phyloP scores from a whole-genome alignment of 257 asterid species.

The Cinchona pubescens region DNA sequence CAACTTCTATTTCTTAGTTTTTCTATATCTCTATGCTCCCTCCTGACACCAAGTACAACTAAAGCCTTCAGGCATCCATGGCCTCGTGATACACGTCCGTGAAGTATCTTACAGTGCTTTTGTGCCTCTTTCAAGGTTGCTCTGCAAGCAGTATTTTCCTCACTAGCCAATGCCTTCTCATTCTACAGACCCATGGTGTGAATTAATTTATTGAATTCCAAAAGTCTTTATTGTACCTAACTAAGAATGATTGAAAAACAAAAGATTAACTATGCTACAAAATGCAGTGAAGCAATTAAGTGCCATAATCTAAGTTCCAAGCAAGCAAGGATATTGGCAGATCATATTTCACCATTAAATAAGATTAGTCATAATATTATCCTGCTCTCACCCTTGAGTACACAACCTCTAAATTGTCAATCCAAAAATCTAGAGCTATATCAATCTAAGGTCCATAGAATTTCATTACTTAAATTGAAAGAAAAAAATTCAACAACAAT shows the following conservation, averaged over 20 bases:
- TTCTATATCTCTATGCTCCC: slow-evolving; percentile 11
- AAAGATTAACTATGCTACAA: background rate
- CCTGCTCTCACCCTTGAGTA: background rate
- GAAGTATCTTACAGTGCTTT: slow-evolving; percentile 27
- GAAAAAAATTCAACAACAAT: too few species aligned
- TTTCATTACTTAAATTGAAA: background rate
- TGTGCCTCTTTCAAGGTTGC: slow-evolving; percentile 25
- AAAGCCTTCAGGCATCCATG: slow-evolving; percentile 20
- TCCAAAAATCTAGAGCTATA: too few species aligned
- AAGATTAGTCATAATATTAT: background rate
- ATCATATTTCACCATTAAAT: background rate
- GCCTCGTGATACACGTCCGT: slow-evolving; percentile 22
- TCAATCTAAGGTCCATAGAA: background rate
- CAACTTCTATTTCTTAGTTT: slow-evolving; percentile 9
- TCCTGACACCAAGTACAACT: slow-evolving; percentile 15
- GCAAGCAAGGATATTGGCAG: background rate
- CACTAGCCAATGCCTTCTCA: slow-evolving; percentile 20
- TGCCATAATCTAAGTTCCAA: background rate
- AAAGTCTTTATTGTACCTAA: too few species aligned
- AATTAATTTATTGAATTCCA: too few species aligned
- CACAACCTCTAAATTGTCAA: background rate
- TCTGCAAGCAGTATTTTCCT: slow-evolving; percentile 11
- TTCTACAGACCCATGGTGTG: slow-evolving; percentile 26
- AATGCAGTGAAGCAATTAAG: background rate
- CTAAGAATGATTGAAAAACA: background rate